Evolutionary conservation across 2,329 filamentous ascomycete species (phyloP).

Genomic region (Fusarium keratoplasticum): DNA sequence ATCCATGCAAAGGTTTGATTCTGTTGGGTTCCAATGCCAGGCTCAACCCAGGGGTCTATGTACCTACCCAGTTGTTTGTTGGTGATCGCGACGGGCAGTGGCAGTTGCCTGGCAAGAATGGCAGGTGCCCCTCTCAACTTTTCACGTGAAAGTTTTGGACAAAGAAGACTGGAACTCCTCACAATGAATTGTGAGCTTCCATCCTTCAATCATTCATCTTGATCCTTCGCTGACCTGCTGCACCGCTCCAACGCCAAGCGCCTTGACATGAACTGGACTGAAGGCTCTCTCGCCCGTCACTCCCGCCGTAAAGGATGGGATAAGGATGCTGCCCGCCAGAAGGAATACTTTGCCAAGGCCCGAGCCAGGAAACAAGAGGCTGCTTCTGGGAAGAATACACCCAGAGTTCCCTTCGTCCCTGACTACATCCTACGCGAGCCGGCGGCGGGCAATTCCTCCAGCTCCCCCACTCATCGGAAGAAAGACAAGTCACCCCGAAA

Average conservation of each 20-base stretch:
- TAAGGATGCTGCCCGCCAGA: slow-evolving; percentile 50
- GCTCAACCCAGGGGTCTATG: not conserved
- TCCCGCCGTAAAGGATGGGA: slow-evolving; percentile 49
- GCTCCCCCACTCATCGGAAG: slow-evolving; percentile 1
- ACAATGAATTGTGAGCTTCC: not conserved
- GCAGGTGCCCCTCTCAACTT: not conserved
- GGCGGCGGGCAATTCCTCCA: not conserved
- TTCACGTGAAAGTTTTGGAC: not conserved
- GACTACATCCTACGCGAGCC: slow-evolving; percentile 38
- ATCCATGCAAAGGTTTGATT: not conserved
- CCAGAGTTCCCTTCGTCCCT: slow-evolving; percentile 41
- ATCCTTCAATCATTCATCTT: not conserved
- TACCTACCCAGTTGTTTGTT: not conserved
- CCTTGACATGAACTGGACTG: slow-evolving; percentile 56
- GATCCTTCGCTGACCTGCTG: not conserved
- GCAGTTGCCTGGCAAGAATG: not conserved
- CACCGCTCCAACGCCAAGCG: not conserved
- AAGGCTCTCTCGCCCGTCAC: slow-evolving; percentile 52
- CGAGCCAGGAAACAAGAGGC: slow-evolving; percentile 40
- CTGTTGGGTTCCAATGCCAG: not conserved
- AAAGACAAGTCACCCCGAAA: slow-evolving; percentile 19
- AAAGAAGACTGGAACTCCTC: not conserved
- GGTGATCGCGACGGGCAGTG: not conserved
- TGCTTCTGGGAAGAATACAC: slow-evolving; percentile 2
- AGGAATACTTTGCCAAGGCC: slow-evolving; percentile 53